Evolutionary conservation across 176 grass and related monocot species (phyloP), one percentile per base, ranked within the genome.

Genomic region (Microstegium vimineum): DNA sequence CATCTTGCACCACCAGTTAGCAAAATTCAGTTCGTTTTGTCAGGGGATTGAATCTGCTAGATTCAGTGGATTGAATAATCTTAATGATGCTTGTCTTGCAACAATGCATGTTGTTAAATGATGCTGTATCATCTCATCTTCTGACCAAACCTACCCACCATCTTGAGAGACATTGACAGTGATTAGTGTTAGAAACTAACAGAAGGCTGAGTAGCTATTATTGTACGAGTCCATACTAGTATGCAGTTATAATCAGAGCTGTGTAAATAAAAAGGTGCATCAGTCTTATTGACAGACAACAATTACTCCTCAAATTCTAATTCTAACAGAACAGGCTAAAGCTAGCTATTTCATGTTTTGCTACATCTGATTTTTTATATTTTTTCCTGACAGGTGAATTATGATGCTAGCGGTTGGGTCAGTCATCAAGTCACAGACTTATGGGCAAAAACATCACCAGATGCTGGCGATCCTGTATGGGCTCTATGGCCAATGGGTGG

Each of bases 401-500:
- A 97, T 62, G 75, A 91, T 70, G 81, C 69, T 52, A 87, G 74
- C 56, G 95, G 95, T 38, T 97, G 95, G 95, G 95, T 97, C 22
- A 78, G 86, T 83, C 95, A 97, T 89, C 95, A 97, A 74, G 92
- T 97, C 64, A 89, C 95, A 52, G 95, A 97, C 71, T 26, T 97
- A 56, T 97, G 95, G 95, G 95, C 92, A 38, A 97, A 97, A 91
- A 91, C 95, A 72, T 97, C 95, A 13, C 86, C 95, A 18, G 90
- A 92, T 71, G 81, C 37, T 37, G 95, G 95, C 68, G 84, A 94
- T 52, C 92, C 95, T 83, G 34, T 81, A 13, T 93, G 92, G 95
- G 92, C 90, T 66, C 31, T 94, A 54, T 97, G 95, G 95, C 95
- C 95, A 33, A 94, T 97, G 92, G 95, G 95, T 83, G 95, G 95